Evolutionary conservation across 2,329 filamentous ascomycete species (phyloP).

Genomic region (Nannizziopsis arthrosporioides): DNA sequence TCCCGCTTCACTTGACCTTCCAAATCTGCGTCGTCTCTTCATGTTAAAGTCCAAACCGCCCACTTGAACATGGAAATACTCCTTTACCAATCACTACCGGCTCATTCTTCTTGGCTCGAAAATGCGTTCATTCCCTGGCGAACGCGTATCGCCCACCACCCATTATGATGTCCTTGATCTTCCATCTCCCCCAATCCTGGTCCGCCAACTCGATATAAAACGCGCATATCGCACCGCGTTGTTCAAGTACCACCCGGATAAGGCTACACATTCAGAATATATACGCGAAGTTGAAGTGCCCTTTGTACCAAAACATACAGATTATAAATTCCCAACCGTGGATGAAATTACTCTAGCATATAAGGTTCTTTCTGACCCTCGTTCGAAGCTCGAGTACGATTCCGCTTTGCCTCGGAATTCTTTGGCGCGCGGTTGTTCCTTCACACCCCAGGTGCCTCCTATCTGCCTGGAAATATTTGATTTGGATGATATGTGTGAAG

Average conservation of each 20-base stretch:
- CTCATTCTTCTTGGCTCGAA: too few relatives aligned
- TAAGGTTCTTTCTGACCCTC: constrained; percentile 39
- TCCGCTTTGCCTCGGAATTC: constrained; percentile 27
- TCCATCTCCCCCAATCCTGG: constrained; percentile 18
- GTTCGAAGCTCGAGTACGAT: constrained; percentile 40
- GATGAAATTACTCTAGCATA: constrained; percentile 51
- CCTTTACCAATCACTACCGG: too few relatives aligned
- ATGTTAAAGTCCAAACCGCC: too few relatives aligned
- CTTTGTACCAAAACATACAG: too few relatives aligned
- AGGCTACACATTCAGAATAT: too few relatives aligned
- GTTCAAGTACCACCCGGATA: constrained; percentile 47
- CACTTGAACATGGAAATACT: too few relatives aligned
- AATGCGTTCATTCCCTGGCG: not conserved
- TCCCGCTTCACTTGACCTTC: too few relatives aligned
- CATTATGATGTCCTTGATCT: constrained; percentile 34
- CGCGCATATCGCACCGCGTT: constrained; percentile 47
- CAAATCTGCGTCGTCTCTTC: too few relatives aligned
- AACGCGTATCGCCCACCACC: constrained; percentile 11
- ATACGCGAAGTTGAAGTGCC: too few relatives aligned
- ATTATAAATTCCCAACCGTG: constrained; percentile 28
- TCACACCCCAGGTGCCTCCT: constrained; percentile 31
- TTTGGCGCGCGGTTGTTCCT: too few relatives aligned
- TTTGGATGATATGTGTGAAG: constrained; percentile 42
- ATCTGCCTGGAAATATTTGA: constrained; percentile 48
- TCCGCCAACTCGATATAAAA: constrained; percentile 38